Conservation (phyloP, 2,329 filamentous ascomycete genomes). For the Fusarium lyarnte region DNA sequence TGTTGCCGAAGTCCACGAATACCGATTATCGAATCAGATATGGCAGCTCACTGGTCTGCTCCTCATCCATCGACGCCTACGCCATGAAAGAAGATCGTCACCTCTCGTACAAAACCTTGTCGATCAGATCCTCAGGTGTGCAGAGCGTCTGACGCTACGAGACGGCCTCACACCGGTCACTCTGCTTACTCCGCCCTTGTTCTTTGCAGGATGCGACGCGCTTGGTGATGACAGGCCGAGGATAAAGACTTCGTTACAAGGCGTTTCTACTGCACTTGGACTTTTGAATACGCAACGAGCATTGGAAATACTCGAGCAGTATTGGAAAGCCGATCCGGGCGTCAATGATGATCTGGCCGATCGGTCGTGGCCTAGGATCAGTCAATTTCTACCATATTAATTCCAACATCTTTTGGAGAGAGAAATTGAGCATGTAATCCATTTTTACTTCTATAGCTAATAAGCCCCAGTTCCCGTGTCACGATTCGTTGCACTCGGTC, state of each 20-base stretch:
- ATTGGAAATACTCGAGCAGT: slow-evolving; percentile 23
- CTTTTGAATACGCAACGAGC: slow-evolving; percentile 24
- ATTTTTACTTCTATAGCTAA: too few species aligned
- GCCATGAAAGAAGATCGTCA: slow-evolving; percentile 14
- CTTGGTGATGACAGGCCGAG: slow-evolving; percentile 14
- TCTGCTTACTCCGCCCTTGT: slow-evolving; percentile 20
- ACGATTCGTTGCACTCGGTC: too few species aligned
- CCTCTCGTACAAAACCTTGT: slow-evolving; percentile 13
- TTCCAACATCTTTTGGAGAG: neutral
- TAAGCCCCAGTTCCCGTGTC: too few species aligned
- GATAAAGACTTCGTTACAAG: slow-evolving; percentile 22
- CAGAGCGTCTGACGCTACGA: slow-evolving; percentile 23
- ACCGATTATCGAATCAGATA: slow-evolving; percentile 29
- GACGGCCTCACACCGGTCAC: slow-evolving; percentile 30
- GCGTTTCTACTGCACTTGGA: slow-evolving; percentile 19
- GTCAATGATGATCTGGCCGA: slow-evolving; percentile 23
- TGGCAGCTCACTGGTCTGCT: slow-evolving; percentile 30
- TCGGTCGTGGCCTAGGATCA: slow-evolving; percentile 16
- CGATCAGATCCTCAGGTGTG: neutral
- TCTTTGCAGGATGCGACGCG: slow-evolving; percentile 29
- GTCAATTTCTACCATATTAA: slow-evolving; percentile 25
- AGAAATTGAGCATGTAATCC: too few species aligned
- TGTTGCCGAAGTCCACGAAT: slow-evolving; percentile 20
- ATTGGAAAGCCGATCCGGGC: slow-evolving; percentile 18
- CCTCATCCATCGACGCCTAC: slow-evolving; percentile 25